Evolutionary conservation across 768 basidiomycete species (phyloP), one percentile per base, ranked within the genome.

Genomic region (Fomitopsis serialis): DNA sequence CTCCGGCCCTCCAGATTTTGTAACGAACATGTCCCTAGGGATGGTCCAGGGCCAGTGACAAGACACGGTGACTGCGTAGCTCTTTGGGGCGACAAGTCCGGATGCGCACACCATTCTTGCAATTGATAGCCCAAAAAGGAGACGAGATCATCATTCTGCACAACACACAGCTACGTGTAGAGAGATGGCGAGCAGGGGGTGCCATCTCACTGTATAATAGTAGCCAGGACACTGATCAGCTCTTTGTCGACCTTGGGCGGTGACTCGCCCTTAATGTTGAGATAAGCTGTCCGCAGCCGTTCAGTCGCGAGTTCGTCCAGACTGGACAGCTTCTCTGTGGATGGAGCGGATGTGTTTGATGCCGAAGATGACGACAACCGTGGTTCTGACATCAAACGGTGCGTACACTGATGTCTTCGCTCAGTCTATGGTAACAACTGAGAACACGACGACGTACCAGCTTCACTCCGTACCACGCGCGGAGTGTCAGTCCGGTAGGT

Each of bases 381-480:
- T 17, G 74, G 62, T 3, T 77, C 72, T 4, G 69, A 64, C 8
- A 78, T 63, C 21, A 89, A 74, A 46, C 77, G 80, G 23, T 77
- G 78, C 19, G 85, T 70, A 59, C 83, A 87, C 88, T 89, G 53
- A 8, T 6, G 22, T 11, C 19, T 25, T 15, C 37, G 44, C 45
- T 32, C 9, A 35, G 35, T 35, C 13, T 47, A 17, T n/a, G 10
- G 2, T 37, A 35, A 43, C n/a, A 4, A 29, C 29, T 36, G 6
- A 40, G 15, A 5, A 17, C 15, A 7, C 15, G 15, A 40, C 21
- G 10, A 75, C 84, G 42, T 59, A 92, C 92, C 42, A 89, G 74
- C 65, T 92, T 91, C 34, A 91, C 78, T 3, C 91, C 91, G 66
- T 82, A 84, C 92, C 91, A 93, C 7, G 89, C 88, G 24, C 90